A percentile compares a stretch with the other conserved stretches of the same genome.
phyloP scores from a whole-genome alignment of 208 protist genomes.

The Leishmania gerbilli region DNA sequence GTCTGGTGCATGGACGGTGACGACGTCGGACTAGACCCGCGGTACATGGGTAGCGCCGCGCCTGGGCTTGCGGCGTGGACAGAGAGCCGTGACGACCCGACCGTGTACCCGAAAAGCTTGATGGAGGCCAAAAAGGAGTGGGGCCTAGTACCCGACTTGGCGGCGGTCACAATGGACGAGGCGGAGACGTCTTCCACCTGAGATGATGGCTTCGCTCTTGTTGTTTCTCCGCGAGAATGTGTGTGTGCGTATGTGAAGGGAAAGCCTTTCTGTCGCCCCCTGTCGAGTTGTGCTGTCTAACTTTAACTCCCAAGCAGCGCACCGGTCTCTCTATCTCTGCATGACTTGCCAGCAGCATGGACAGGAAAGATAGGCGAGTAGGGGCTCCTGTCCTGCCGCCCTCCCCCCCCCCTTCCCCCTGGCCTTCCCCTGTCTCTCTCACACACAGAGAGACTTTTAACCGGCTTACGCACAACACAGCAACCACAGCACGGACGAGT shows the following conservation, averaged over 20 bases:
- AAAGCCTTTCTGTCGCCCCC: background rate
- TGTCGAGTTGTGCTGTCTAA: background rate
- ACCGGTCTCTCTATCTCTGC: background rate
- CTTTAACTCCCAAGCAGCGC: background rate
- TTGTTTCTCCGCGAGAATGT: background rate
- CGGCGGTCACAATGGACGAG: background rate
- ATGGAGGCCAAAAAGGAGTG: slow-evolving; percentile 69
- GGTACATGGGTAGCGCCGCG: slow-evolving; percentile 66
- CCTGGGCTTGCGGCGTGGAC: slow-evolving; percentile 58
- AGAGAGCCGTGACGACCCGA: slow-evolving; percentile 47
- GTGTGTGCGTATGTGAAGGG: background rate
- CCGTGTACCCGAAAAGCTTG: slow-evolving; percentile 61
- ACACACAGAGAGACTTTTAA: background rate
- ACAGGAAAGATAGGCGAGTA: background rate
- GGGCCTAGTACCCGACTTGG: slow-evolving; percentile 49
- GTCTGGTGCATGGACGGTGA: slow-evolving; percentile 90
- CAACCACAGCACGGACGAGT: too few species aligned
- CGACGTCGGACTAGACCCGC: slow-evolving; percentile 78
- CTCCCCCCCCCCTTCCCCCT: background rate
- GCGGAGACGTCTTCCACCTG: background rate
- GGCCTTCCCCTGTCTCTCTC: background rate
- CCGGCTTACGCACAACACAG: background rate
- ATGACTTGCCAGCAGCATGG: background rate
- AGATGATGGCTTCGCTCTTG: background rate
- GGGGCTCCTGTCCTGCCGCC: background rate